These are phyloP conservation scores for Lachnellula cervina DNA, from an alignment of 2,329 filamentous ascomycete genomes.

Conservation along the genomic window DNA sequence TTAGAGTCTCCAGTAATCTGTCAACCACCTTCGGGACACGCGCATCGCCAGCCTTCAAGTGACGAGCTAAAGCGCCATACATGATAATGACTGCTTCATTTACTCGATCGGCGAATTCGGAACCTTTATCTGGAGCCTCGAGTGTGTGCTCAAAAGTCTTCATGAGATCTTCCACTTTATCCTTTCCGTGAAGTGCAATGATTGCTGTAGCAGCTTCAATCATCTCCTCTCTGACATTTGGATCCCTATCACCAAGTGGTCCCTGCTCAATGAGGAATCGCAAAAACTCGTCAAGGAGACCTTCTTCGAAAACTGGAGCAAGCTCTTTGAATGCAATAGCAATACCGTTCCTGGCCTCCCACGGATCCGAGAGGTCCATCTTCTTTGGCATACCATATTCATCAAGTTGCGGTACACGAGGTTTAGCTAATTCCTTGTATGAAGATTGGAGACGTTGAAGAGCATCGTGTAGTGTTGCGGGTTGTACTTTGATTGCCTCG, in stretches of 20 bases:
- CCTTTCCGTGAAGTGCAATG: slow-evolving; percentile 75
- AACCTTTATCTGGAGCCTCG: slow-evolving; percentile 78
- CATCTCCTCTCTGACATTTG: slow-evolving; percentile 80
- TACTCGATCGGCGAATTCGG: slow-evolving; percentile 77
- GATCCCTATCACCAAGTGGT: slow-evolving; percentile 78
- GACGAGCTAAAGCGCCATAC: slow-evolving; percentile 87
- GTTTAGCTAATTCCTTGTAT: slow-evolving; percentile 77
- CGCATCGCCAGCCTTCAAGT: slow-evolving; percentile 77
- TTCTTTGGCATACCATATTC: slow-evolving; percentile 94
- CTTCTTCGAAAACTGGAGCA: slow-evolving; percentile 61
- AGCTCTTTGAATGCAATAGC: slow-evolving; percentile 83
- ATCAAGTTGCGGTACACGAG: slow-evolving; percentile 77
- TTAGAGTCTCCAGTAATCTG: slow-evolving; percentile 78
- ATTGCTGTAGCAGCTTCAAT: slow-evolving; percentile 80
- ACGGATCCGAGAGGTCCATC: slow-evolving; percentile 79
- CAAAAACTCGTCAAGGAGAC: slow-evolving; percentile 71
- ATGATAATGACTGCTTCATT: slow-evolving; percentile 98
- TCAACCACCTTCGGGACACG: slow-evolving; percentile 87
- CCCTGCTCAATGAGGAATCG: slow-evolving; percentile 81
- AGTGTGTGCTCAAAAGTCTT: slow-evolving; percentile 82
- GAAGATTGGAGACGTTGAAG: slow-evolving; percentile 61
- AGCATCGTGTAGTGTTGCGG: slow-evolving; percentile 54
- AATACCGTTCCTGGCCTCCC: slow-evolving; percentile 87
- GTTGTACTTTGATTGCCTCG: slow-evolving; percentile 61
- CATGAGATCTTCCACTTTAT: slow-evolving; percentile 86